These are phyloP conservation scores for Xerocomellus intermedius DNA, from an alignment of 768 basidiomycete genomes.

Conservation along the genomic window DNA sequence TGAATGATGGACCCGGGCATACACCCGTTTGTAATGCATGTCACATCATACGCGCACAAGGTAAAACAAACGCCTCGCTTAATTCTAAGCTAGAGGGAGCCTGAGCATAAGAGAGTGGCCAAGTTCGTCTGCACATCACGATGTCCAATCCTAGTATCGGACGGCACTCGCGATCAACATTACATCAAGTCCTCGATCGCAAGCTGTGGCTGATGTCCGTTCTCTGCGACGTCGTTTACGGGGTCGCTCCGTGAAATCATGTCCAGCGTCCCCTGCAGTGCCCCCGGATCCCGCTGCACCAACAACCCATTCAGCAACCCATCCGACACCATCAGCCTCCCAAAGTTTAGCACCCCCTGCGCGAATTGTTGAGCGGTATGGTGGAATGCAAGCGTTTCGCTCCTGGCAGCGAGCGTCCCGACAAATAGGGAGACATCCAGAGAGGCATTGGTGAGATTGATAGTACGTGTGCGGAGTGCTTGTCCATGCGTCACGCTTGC, in stretches of 20 bases:
- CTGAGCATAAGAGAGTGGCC: no score
- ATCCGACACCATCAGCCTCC: conserved; percentile 8
- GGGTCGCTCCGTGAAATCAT: conserved; percentile 6
- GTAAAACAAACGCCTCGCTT: no score
- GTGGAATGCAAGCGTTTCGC: conserved; percentile 11
- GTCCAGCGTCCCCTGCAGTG: conserved; percentile 12
- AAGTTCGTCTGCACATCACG: no score
- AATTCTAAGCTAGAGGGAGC: no score
- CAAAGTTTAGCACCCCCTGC: conserved; percentile 6
- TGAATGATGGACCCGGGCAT: no score
- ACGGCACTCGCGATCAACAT: background rate
- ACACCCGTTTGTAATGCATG: no score
- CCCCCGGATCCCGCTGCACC: conserved; percentile 1
- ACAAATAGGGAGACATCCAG: conserved; percentile 16
- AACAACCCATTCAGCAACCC: background rate
- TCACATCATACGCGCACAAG: no score
- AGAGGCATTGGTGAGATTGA: conserved; percentile 16
- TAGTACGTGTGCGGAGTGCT: conserved; percentile 10
- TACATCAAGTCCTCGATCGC: conserved; percentile 12
- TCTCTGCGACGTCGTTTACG: background rate
- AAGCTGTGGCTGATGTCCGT: background rate
- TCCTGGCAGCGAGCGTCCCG: conserved; percentile 13
- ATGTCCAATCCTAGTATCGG: background rate
- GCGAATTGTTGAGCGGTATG: conserved; percentile 12
- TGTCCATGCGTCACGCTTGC: conserved; percentile 6